Evolutionary conservation across 139 green algal species (phyloP).

Genomic region (Chlorella sp.): DNA sequence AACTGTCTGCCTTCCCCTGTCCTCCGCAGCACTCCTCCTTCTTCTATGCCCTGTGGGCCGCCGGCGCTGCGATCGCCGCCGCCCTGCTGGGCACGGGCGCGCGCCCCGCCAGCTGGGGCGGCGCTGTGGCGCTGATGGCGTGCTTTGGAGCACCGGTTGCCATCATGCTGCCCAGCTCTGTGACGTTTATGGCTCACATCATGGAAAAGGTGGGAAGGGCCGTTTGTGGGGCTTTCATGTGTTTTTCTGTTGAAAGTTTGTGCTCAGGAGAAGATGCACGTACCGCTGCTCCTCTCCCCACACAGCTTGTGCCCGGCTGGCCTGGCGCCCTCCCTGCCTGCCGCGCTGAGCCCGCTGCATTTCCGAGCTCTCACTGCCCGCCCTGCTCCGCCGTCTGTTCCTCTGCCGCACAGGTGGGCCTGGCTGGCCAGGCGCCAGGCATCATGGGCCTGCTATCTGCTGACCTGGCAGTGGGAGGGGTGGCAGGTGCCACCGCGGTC

Average conservation of each 20-base stretch:
- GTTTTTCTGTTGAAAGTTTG: neutral
- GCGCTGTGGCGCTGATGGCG: neutral
- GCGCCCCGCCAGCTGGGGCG: neutral
- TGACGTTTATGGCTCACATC: constrained; percentile 24
- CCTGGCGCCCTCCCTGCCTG: no score
- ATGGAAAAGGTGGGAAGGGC: neutral
- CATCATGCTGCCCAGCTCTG: constrained; percentile 13
- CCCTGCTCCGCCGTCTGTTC: no score
- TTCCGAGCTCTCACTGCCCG: no score
- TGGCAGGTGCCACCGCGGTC: constrained; percentile 28
- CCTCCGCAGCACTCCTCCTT: constrained; percentile 26
- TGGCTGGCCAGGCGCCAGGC: constrained; percentile 26
- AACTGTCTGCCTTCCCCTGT: no score
- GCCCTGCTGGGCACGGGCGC: neutral
- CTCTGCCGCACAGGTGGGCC: constrained; percentile 37
- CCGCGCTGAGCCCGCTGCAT: no score
- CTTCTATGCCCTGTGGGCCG: constrained; percentile 46
- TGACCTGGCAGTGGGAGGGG: constrained; percentile 26
- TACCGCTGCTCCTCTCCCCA: no score
- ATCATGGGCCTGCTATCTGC: constrained; percentile 14
- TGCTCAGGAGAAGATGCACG: no score
- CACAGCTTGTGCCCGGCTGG: no score
- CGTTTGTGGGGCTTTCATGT: neutral
- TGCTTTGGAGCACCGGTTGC: constrained; percentile 6
- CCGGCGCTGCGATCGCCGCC: neutral